Percentiles rank a stretch among this genome's conserved stretches.
Conservation (phyloP, 2,329 filamentous ascomycete genomes). For the Cladobotryum protrusum region DNA sequence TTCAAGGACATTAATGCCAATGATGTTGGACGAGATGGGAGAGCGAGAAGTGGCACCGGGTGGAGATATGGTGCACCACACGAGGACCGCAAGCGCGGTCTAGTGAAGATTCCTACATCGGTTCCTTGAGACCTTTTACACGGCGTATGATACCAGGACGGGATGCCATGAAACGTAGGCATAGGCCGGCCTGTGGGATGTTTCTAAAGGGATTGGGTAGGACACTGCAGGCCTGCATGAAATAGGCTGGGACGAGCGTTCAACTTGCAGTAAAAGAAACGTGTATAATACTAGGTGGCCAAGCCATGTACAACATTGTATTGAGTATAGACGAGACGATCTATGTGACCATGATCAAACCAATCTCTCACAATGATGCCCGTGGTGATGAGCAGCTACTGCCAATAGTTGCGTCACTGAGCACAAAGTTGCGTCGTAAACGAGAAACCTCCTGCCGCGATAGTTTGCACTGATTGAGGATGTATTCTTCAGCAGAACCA, state of each 20-base stretch:
- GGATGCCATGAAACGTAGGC: neutral
- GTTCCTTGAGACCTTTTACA: constrained; percentile 37
- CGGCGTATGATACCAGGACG: neutral
- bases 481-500: constrained; percentile 59
- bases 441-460: constrained; percentile 47
- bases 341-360: neutral
- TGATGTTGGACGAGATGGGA: constrained; percentile 48
- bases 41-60: constrained; percentile 46
- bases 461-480: constrained; percentile 53
- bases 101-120: constrained; percentile 61
- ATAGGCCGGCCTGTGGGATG: neutral
- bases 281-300: neutral
- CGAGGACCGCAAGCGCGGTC: constrained; percentile 56
- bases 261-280: too few species aligned
- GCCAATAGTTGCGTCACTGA: constrained; percentile 16
- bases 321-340: neutral
- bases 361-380: neutral
- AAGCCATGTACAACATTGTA: constrained; percentile 11
- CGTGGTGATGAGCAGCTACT: neutral
- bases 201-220: neutral
- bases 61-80: constrained; percentile 59
- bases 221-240: too few species aligned
- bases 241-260: too few species aligned
- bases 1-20: constrained; percentile 55
- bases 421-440: constrained; percentile 45